Evolutionary conservation across 2,329 filamentous ascomycete species (phyloP).

Genomic region (Alternaria postmessia): DNA sequence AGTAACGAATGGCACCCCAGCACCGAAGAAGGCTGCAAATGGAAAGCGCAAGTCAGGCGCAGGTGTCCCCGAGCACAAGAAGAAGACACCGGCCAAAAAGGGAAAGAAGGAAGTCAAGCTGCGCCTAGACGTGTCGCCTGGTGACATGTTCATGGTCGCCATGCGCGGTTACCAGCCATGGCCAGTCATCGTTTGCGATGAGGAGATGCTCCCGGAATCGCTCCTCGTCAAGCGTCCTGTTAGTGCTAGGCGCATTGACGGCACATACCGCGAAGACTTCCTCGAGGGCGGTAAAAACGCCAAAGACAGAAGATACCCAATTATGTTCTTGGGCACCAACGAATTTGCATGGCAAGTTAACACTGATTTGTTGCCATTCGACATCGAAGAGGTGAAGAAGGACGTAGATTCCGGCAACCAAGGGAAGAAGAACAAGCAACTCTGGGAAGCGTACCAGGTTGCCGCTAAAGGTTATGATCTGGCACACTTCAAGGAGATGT

Average conservation of each 20-base stretch:
- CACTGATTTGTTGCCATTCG: constrained; percentile 79
- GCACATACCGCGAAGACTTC: constrained; percentile 86
- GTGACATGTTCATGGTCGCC: constrained; percentile 90
- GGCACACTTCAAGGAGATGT: constrained; percentile 81
- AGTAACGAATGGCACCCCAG: constrained; percentile 61
- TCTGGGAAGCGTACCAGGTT: constrained; percentile 80
- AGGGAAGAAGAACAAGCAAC: constrained; percentile 82
- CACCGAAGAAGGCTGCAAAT: constrained; percentile 44
- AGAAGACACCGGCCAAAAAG: constrained; percentile 76
- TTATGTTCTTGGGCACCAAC: constrained; percentile 95
- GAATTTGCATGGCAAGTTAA: constrained; percentile 97
- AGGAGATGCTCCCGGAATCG: constrained; percentile 86
- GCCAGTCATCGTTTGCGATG: constrained; percentile 93
- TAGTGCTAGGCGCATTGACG: constrained; percentile 81
- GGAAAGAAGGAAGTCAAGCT: constrained; percentile 79
- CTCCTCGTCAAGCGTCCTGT: constrained; percentile 83
- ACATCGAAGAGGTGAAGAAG: constrained; percentile 74
- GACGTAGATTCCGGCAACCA: constrained; percentile 77
- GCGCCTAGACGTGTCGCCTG: constrained; percentile 80
- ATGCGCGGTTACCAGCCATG: constrained; percentile 95
- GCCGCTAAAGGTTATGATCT: constrained; percentile 81
- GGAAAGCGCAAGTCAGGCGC: constrained; percentile 75
- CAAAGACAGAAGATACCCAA: constrained; percentile 84
- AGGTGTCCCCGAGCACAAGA: constrained; percentile 72
- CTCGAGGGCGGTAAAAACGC: constrained; percentile 86